A percentile compares a stretch with the other conserved stretches of the same genome.
Conservation (phyloP, 371 early-diverging fungal genomes). For the Mortierella sp. region DNA sequence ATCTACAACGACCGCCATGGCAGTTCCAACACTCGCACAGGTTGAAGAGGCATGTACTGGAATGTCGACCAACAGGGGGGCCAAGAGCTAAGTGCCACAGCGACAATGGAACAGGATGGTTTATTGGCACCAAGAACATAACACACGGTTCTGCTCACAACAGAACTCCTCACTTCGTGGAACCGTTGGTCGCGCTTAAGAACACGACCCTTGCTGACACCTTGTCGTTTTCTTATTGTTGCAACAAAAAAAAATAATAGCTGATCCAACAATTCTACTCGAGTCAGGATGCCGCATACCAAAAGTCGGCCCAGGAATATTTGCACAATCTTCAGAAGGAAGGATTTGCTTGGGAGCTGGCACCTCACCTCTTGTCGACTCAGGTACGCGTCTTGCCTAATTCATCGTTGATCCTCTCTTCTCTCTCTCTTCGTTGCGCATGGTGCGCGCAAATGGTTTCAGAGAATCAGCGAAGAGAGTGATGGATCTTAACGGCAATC, state of each 20-base stretch:
- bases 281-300: conserved; percentile 58
- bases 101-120: not conserved
- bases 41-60: conserved; percentile 55
- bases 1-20: conserved; percentile 21
- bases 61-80: not conserved
- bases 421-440: not conserved
- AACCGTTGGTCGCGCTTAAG: not conserved
- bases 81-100: conserved; percentile 2
- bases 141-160: not conserved
- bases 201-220: not conserved
- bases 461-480: not conserved
- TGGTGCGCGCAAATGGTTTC: not conserved
- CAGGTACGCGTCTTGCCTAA: conserved; percentile 52
- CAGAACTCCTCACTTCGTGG: no score
- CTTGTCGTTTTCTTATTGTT: not conserved
- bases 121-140: not conserved
- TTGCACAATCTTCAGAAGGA: conserved; percentile 79
- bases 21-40: conserved; percentile 45
- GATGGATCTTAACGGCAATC: not conserved
- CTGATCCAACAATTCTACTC: conserved; percentile 66
- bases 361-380: conserved; percentile 71
- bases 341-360: conserved; percentile 82
- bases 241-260: conserved; percentile 17
- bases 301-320: conserved; percentile 76
- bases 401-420: not conserved